Conservation (phyloP, 768 basidiomycete species). For the Neoboletus brunneissimus region DNA sequence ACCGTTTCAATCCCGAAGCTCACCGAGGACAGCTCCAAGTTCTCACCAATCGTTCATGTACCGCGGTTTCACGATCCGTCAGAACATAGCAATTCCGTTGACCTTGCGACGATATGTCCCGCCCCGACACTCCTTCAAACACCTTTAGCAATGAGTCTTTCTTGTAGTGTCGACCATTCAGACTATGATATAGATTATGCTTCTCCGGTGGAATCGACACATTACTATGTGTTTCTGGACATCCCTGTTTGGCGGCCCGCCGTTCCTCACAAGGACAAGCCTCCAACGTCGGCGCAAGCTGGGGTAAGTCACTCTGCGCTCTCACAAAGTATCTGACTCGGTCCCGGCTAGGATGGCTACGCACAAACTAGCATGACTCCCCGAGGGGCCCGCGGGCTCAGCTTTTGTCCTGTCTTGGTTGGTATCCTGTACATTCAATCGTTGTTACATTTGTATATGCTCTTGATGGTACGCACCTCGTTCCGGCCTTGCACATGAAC, state of each 20-base stretch:
- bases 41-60: background rate
- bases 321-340: background rate
- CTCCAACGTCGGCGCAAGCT: background rate
- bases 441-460: conserved; percentile 19
- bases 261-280: background rate
- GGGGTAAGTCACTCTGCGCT: background rate
- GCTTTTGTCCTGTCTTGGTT: conserved; percentile 21
- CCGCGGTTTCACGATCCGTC: background rate
- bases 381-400: conserved; percentile 12
- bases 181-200: background rate
- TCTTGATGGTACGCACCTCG: conserved; percentile 19
- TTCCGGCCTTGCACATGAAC: background rate
- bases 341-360: background rate
- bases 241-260: background rate
- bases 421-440: conserved; percentile 15
- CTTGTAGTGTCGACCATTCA: conserved; percentile 1
- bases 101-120: conserved; percentile 5
- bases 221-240: conserved; percentile 1
- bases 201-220: background rate
- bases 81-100: background rate
- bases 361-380: background rate
- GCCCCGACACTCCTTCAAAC: conserved; percentile 2
- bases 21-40: conserved; percentile 1
- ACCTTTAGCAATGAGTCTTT: background rate
- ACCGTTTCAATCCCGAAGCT: conserved; percentile 1